phyloP scores from a whole-genome alignment of 208 protist species.

The Phytomonas francai region DNA sequence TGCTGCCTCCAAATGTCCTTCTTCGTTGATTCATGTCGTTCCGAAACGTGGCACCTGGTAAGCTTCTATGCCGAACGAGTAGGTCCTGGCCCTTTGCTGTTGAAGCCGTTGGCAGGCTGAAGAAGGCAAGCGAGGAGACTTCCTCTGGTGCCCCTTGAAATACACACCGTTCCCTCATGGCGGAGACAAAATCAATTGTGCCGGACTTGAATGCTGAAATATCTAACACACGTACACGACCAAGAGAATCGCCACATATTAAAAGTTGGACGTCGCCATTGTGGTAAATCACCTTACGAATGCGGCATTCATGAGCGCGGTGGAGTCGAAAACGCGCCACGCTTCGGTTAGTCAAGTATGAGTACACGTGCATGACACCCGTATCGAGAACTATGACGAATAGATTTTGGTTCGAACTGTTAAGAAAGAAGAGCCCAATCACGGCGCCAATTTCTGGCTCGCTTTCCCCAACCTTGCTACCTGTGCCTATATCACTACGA shows the following conservation, averaged over 20 bases:
- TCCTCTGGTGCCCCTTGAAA: constrained; percentile 33
- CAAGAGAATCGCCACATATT: constrained; percentile 35
- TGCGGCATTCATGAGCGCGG: constrained; percentile 29
- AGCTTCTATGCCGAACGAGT: constrained; percentile 2
- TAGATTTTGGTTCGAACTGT: constrained; percentile 65
- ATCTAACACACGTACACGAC: constrained; percentile 40
- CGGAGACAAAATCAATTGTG: constrained; percentile 18
- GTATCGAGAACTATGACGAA: constrained; percentile 60
- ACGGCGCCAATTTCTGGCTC: constrained; percentile 52
- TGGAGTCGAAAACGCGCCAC: constrained; percentile 32
- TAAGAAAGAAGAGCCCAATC: constrained; percentile 56
- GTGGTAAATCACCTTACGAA: constrained; percentile 29
- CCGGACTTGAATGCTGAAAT: constrained; percentile 22
- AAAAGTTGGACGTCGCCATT: constrained; percentile 12
- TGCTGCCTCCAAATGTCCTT: background rate
- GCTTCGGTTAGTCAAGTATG: constrained; percentile 38
- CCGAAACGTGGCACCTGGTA: background rate
- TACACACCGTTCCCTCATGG: constrained; percentile 10
- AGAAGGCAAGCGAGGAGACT: constrained; percentile 14
- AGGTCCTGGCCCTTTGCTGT: background rate
- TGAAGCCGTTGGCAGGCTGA: constrained; percentile 5
- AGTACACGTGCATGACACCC: constrained; percentile 64
- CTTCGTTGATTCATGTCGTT: background rate
- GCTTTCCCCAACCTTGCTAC: constrained; percentile 2
- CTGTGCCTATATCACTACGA: constrained; percentile 5